A percentile compares a stretch with the other conserved stretches of the same genome.
Conservation (phyloP, 108 stramenopile species). For the Skeletonema marinoi region DNA sequence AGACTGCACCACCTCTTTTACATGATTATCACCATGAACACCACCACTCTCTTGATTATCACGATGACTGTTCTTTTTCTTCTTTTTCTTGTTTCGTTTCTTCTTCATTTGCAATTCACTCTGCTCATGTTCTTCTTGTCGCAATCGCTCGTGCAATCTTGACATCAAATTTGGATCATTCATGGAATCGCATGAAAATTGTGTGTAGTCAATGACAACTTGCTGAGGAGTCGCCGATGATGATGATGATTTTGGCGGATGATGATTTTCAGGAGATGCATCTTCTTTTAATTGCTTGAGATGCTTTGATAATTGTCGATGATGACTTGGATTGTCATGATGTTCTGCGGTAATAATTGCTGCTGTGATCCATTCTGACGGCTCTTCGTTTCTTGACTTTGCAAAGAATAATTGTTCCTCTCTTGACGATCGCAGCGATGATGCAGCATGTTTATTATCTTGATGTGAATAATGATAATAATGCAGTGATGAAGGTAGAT, state of each 20-base stretch:
- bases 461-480: too few relatives aligned
- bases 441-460: too few relatives aligned
- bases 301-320: not conserved
- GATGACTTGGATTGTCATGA: not conserved
- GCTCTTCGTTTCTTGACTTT: too few relatives aligned
- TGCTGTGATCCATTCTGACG: too few relatives aligned
- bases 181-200: slow-evolving; percentile 34
- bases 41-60: too few relatives aligned
- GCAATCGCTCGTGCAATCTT: not conserved
- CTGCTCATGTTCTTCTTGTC: not conserved
- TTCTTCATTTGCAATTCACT: not conserved
- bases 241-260: not conserved
- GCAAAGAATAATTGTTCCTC: too few relatives aligned
- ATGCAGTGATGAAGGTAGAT: too few relatives aligned
- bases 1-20: too few relatives aligned
- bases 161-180: not conserved
- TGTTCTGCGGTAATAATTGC: not conserved
- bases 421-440: too few relatives aligned
- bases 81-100: too few relatives aligned
- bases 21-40: too few relatives aligned
- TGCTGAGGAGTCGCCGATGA: not conserved
- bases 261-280: not conserved
- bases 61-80: too few relatives aligned
- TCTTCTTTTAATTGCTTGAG: not conserved
- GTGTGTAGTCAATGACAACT: slow-evolving; percentile 20